These are phyloP conservation scores for Trichoderma arundinaceum DNA, from an alignment of 2,329 filamentous ascomycete species.

Conservation along the genomic window DNA sequence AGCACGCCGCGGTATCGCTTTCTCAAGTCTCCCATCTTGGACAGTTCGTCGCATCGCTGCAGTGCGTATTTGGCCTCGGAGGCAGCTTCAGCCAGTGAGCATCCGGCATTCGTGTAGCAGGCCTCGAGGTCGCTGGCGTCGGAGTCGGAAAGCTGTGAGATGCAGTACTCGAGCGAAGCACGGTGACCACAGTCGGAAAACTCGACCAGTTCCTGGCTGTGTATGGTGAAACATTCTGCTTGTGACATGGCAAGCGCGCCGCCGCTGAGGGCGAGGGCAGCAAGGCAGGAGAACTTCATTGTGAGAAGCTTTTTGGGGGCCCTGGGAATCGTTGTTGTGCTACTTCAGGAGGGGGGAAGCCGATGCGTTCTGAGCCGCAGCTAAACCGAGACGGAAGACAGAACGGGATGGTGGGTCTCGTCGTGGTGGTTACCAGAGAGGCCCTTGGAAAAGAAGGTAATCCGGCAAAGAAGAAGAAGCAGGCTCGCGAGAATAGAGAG, in stretches of 20 bases:
- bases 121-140: slow-evolving; percentile 45
- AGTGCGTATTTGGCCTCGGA: slow-evolving; percentile 41
- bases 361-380: neutral
- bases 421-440: neutral
- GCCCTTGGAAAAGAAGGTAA: neutral
- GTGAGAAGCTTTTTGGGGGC: slow-evolving; percentile 15
- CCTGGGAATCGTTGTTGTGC: neutral
- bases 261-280: slow-evolving; percentile 43
- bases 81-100: slow-evolving; percentile 42
- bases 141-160: slow-evolving; percentile 44
- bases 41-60: slow-evolving; percentile 43
- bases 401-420: neutral
- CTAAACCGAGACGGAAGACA: neutral
- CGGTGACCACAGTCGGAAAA: slow-evolving; percentile 53
- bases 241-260: slow-evolving; percentile 43
- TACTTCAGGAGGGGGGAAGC: neutral
- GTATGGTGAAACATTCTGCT: slow-evolving; percentile 49
- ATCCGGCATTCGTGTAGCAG: slow-evolving; percentile 47
- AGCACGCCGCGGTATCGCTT: slow-evolving; percentile 38
- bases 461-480: neutral
- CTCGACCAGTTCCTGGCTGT: slow-evolving; percentile 48
- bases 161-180: slow-evolving; percentile 51
- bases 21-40: slow-evolving; percentile 39
- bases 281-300: slow-evolving; percentile 29
- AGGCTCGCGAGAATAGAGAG: slow-evolving; percentile 5